Evolutionary conservation across 2,329 filamentous ascomycete genomes (phyloP), one percentile per base, ranked within the genome.

Genomic region (Paraphaeosphaeria sporulosa): DNA sequence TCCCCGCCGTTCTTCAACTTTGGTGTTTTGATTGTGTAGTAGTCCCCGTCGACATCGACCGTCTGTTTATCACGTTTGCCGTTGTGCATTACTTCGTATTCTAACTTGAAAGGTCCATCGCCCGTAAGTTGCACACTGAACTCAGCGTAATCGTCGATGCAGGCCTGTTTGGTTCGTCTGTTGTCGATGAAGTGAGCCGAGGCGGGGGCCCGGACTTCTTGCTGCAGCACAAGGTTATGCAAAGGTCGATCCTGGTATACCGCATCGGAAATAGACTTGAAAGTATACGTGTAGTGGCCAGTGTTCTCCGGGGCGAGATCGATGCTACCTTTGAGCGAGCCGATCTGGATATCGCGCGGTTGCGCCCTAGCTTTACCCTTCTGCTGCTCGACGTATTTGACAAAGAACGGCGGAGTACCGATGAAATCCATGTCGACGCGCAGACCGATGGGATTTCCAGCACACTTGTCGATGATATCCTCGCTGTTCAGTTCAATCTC

Each of bases 401-500:
- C 83, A n/a, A 84, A 83, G 79, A 99, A 99, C 1, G 94, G 94
- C 48, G 96, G 94, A 0, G 93, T 96, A 62, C 95, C 95, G 30
- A 94, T 90, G 42, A 99, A 84, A 74, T 98, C 93, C 52, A 99
- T 81, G 71, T 95, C 91, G 44, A 99, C 92, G 12, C 90, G 87
- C 57, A 99, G 85, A 43, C 95, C 95, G 63, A 99, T 92, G 0
- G 95, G 93, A 72, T 93, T 97, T 50, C 94, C 93, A 38, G 94
- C 94, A 76, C 95, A 99, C 75, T 96, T 96, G 77, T 99, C 95
- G 55, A 92, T 91, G 46, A 99, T 93, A 63, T 93, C 90, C 68
- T 96, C 91, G 7, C 88, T 85, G 34, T 85, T 86, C 52, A 99
- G 82, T 4, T 87, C 83, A 59, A 99, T 77, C 57, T 90, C 87